phyloP scores from a whole-genome alignment of 192 early-diverging fungal species.

The Coemansia sp. region DNA sequence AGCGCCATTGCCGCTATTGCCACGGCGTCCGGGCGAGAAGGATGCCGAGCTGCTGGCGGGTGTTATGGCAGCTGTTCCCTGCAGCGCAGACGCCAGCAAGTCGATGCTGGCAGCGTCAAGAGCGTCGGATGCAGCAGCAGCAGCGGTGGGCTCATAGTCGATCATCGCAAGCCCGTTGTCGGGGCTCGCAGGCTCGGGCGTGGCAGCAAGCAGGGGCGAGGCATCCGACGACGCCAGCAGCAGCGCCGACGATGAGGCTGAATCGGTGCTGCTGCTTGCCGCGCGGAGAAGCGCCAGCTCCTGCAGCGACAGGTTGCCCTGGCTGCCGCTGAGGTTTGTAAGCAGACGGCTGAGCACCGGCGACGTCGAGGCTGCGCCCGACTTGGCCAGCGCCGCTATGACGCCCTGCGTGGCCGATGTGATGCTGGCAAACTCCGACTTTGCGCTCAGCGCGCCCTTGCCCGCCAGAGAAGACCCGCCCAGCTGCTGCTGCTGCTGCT shows the following conservation, averaged over 20 bases:
- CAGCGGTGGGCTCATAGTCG: conserved; percentile 9
- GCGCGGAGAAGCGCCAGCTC: conserved; percentile 42
- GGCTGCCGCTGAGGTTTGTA: conserved; percentile 27
- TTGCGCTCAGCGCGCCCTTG: conserved; percentile 22
- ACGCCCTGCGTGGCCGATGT: conserved; percentile 21
- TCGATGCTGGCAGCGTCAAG: conserved; percentile 45
- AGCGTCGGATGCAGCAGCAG: not conserved
- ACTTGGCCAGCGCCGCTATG: conserved; percentile 33
- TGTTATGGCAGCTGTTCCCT: conserved; percentile 39
- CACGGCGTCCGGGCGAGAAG: not conserved
- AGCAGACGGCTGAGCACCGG: conserved; percentile 30
- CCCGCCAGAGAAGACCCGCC: not conserved
- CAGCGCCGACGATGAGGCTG: not conserved
- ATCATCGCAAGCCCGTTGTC: conserved; percentile 3
- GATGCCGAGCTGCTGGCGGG: not conserved
- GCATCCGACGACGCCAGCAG: not conserved
- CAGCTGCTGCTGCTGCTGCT: conserved; percentile 9
- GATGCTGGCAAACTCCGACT: conserved; percentile 21
- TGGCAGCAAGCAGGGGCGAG: conserved; percentile 9
- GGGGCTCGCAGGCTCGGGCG: conserved; percentile 36
- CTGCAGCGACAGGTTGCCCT: conserved; percentile 43
- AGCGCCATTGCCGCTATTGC: not conserved
- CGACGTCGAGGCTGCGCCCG: conserved; percentile 7
- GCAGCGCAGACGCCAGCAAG: conserved; percentile 35
- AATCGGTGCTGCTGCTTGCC: not conserved